Conservation (phyloP, 345 rosid species). For the Citrus unshiu region DNA sequence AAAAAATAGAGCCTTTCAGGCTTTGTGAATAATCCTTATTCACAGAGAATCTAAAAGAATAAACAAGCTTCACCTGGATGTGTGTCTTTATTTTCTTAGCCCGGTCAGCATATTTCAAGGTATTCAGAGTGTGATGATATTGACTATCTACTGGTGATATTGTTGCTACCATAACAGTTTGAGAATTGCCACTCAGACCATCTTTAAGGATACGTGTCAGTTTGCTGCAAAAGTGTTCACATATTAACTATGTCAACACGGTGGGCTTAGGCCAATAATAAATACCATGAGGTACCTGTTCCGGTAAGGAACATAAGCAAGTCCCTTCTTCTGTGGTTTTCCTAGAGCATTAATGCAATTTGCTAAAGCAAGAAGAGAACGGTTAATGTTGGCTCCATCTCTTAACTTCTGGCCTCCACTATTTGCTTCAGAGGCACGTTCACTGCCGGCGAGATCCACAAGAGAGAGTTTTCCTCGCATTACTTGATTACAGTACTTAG, state of each 20-base stretch:
- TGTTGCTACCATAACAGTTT: conserved; percentile 93
- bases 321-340: conserved; percentile 94
- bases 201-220: conserved; percentile 94
- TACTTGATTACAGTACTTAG: conserved; percentile 65
- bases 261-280: conserved; percentile 2
- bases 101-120: conserved; percentile 95
- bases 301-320: conserved; percentile 96
- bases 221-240: conserved; percentile 41
- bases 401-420: conserved; percentile 88
- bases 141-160: conserved; percentile 60
- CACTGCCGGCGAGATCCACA: conserved; percentile 99
- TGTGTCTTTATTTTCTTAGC: conserved; percentile 97
- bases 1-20: neutral
- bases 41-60: neutral
- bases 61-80: conserved; percentile 50
- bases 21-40: neutral
- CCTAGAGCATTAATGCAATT: conserved; percentile 95
- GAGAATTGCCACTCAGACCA: conserved; percentile 98
- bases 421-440: conserved; percentile 93
- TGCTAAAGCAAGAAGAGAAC: conserved; percentile 91
- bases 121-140: conserved; percentile 81
- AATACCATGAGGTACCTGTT: conserved; percentile 52
- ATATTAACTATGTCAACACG: conserved; percentile 7
- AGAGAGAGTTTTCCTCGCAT: conserved; percentile 92
- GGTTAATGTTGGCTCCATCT: conserved; percentile 93